Evolutionary conservation across 371 early-diverging fungal genomes (phyloP).

Genomic region (Mortierella sp.): DNA sequence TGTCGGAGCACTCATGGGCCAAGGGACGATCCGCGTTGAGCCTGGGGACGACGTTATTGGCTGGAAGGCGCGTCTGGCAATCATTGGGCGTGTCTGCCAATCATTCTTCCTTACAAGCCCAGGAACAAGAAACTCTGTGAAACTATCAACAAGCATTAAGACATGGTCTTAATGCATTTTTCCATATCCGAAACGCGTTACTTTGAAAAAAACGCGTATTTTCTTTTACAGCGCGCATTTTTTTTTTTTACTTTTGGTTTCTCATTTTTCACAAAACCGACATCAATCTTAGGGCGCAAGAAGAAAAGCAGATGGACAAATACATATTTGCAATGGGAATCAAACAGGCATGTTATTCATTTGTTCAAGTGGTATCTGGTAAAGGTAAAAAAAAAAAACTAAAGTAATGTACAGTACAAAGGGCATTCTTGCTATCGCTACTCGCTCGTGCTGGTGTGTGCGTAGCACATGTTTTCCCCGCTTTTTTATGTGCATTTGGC

Average conservation of each 20-base stretch:
- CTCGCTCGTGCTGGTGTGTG: neutral
- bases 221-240: neutral
- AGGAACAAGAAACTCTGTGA: constrained; percentile 40
- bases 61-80: neutral
- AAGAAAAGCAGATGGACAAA: no score
- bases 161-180: neutral
- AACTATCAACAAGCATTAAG: constrained; percentile 8
- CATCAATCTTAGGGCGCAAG: no score
- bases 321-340: no score
- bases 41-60: neutral
- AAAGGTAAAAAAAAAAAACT: neutral
- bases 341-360: neutral
- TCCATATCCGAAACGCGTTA: neutral
- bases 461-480: neutral
- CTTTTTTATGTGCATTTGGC: neutral
- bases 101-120: constrained; percentile 18
- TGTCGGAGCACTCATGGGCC: neutral
- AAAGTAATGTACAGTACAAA: constrained; percentile 5
- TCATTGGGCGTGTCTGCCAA: neutral
- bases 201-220: neutral
- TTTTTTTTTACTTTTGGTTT: neutral
- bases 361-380: neutral
- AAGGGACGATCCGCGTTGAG: neutral
- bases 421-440: neutral
- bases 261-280: no score